A percentile compares a stretch with the other conserved stretches of the same genome.
These are phyloP conservation scores for Pseudopyrenochaeta lycopersici DNA, from an alignment of 2,329 filamentous ascomycete species.

Conservation along the genomic window DNA sequence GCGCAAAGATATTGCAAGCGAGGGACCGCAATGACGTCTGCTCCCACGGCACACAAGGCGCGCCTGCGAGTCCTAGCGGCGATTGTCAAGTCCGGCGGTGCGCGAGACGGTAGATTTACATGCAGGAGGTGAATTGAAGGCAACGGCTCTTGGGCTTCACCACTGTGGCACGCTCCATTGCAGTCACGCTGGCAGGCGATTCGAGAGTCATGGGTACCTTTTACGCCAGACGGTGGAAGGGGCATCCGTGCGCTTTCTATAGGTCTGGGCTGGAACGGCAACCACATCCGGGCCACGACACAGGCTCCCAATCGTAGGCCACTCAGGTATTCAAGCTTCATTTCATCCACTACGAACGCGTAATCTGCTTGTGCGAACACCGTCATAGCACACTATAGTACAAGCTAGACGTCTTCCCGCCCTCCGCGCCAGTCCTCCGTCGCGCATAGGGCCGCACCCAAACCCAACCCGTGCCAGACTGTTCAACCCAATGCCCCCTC, in stretches of 20 bases:
- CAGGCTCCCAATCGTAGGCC: slow-evolving; percentile 17
- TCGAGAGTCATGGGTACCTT: slow-evolving; percentile 8
- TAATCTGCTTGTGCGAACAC: not conserved
- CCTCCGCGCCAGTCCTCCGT: slow-evolving; percentile 15
- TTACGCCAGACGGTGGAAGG: slow-evolving; percentile 7
- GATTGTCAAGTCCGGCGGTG: not conserved
- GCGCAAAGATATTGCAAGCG: slow-evolving; percentile 34
- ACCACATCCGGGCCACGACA: slow-evolving; percentile 14
- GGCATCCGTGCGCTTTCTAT: slow-evolving; percentile 15
- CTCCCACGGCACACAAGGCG: slow-evolving; percentile 11
- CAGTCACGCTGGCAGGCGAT: slow-evolving; percentile 5
- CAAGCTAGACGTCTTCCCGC: slow-evolving; percentile 15
- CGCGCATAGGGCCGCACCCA: slow-evolving; percentile 14
- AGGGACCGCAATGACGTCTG: slow-evolving; percentile 39
- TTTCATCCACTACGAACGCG: not conserved
- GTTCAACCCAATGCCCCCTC: slow-evolving; percentile 9
- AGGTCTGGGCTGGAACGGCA: slow-evolving; percentile 1
- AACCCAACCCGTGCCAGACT: slow-evolving; percentile 15
- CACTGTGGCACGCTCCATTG: not conserved
- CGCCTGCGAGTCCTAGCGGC: not conserved
- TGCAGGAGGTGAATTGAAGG: not conserved
- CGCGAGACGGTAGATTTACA: not conserved
- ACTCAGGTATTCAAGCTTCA: not conserved
- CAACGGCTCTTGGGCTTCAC: not conserved
- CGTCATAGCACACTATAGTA: slow-evolving; percentile 1